A percentile compares a stretch with the other conserved stretches of the same genome.
Evolutionary conservation across 1,284 basidiomycete genomes (phyloP).

Genomic region (Naganishia sp.): DNA sequence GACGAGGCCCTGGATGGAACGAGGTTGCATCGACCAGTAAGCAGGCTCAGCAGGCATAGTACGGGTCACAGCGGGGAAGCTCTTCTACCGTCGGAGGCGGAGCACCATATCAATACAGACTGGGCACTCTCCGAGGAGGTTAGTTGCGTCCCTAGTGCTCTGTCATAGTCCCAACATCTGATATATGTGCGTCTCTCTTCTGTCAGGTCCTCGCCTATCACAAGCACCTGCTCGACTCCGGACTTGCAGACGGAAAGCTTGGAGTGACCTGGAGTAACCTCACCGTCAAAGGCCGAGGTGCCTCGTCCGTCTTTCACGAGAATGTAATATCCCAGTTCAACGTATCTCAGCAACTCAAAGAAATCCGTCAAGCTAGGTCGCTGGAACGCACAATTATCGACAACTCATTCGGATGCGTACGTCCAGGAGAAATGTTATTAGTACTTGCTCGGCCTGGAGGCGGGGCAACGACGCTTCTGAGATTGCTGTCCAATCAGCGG

Average conservation of each 20-base stretch:
- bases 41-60: neutral
- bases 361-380: slow-evolving; percentile 5
- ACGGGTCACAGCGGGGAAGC: neutral
- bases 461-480: slow-evolving; percentile 1
- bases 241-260: slow-evolving; percentile 6
- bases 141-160: neutral
- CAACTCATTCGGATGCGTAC: slow-evolving; percentile 8
- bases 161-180: neutral
- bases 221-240: slow-evolving; percentile 4
- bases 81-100: neutral
- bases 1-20: neutral
- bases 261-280: slow-evolving; percentile 7
- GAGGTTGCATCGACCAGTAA: neutral
- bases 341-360: neutral
- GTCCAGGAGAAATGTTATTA: slow-evolving; percentile 16
- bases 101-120: neutral
- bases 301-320: slow-evolving; percentile 8
- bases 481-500: slow-evolving; percentile 1
- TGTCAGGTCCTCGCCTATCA: slow-evolving; percentile 3
- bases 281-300: slow-evolving; percentile 1
- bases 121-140: slow-evolving; percentile 15
- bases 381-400: slow-evolving; percentile 1
- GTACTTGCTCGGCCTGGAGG: slow-evolving; percentile 17
- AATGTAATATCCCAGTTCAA: slow-evolving; percentile 5
- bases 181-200: neutral